phyloP scores from a whole-genome alignment of 768 basidiomycete genomes.

The Suillus occidentalis region DNA sequence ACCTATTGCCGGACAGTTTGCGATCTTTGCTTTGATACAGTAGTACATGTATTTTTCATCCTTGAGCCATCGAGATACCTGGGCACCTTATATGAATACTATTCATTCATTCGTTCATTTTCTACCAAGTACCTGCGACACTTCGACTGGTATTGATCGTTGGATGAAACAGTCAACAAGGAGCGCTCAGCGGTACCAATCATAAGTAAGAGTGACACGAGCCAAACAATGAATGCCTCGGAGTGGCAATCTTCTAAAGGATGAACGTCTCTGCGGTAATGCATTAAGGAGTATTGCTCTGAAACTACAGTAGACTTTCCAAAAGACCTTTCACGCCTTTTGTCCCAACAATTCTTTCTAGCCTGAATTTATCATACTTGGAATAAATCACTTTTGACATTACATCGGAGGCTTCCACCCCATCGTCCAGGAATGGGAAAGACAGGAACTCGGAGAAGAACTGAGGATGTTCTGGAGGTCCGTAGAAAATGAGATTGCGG shows the following conservation, averaged over 20 bases:
- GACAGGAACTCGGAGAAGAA: slow-evolving; percentile 91
- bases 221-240: background rate
- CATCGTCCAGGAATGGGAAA: slow-evolving; percentile 89
- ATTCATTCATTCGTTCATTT: background rate
- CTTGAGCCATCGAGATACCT: background rate
- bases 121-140: background rate
- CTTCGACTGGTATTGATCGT: background rate
- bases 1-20: no score
- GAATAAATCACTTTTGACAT: slow-evolving; percentile 79
- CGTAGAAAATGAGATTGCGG: slow-evolving; percentile 91
- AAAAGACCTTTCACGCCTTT: slow-evolving; percentile 20
- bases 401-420: slow-evolving; percentile 86
- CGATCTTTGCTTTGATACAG: no score
- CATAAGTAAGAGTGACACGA: background rate
- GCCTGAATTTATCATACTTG: slow-evolving; percentile 83
- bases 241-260: background rate
- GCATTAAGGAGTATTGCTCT: background rate
- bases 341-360: slow-evolving; percentile 70
- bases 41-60: no score
- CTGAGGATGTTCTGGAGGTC: slow-evolving; percentile 84
- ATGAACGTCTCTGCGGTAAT: background rate
- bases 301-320: background rate
- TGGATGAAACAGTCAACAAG: background rate
- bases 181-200: background rate
- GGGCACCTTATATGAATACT: background rate